phyloP scores from a whole-genome alignment of 345 rosid genomes.

The Hibiscus mutabilis region DNA sequence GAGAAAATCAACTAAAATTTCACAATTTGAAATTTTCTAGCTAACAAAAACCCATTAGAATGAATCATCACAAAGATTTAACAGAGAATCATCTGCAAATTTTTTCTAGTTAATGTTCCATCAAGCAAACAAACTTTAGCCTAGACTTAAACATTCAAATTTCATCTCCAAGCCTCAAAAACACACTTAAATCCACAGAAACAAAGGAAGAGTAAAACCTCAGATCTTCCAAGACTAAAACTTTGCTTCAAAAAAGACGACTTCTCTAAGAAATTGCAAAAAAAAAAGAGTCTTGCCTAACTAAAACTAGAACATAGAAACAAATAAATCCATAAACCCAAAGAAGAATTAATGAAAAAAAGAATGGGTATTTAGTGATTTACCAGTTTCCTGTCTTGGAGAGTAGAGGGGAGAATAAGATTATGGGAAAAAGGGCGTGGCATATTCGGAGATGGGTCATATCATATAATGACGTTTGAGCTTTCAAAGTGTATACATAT shows the following conservation, averaged over 20 bases:
- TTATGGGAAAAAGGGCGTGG: slow-evolving; percentile 77
- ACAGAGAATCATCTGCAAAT: background rate
- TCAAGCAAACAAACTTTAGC: too few relatives aligned
- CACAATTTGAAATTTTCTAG: background rate
- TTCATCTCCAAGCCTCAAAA: background rate
- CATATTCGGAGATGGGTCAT: slow-evolving; percentile 42
- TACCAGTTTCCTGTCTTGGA: slow-evolving; percentile 70
- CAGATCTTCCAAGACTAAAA: background rate
- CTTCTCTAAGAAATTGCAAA: background rate
- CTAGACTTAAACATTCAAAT: background rate
- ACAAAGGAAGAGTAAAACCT: background rate
- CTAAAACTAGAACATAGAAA: background rate
- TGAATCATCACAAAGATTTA: background rate
- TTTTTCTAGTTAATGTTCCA: background rate
- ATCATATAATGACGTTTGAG: slow-evolving; percentile 31
- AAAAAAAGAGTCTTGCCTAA: too few relatives aligned
- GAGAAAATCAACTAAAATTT: background rate
- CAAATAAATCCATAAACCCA: background rate
- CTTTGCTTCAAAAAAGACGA: background rate
- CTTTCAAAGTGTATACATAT: background rate
- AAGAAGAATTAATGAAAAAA: background rate
- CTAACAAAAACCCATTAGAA: background rate
- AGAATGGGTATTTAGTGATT: background rate
- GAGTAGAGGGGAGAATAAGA: slow-evolving; percentile 55
- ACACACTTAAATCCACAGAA: background rate